Base-by-base conservation (phyloP, 2,329 filamentous ascomycete genomes). In the Fusarium pilosicola region DNA sequence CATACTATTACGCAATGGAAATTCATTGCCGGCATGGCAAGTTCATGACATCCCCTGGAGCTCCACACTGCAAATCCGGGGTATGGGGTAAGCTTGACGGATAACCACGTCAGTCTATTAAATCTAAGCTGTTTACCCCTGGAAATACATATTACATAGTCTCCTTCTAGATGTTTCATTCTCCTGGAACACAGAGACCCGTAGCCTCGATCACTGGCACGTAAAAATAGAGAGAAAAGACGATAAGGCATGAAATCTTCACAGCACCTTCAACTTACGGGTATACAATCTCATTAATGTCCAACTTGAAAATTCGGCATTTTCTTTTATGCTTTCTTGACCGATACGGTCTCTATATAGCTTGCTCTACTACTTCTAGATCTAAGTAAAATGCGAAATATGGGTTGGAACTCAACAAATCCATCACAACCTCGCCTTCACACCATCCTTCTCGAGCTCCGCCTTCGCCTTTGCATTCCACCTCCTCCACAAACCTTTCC, bases 401-500 rank as follows among this genome's bases (percentile, higher is more conserved):
- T 17, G 6, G 1, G 5, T 20, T 3, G 17, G 17, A 22, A 17
- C 26, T 22, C 45, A 26, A 20, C n/a, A 20, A 22, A 1, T 14
- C n/a, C 3, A 26, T 62, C 46, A 74, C 41, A 74, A 34, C 30
- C 51, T 49, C 5, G 72, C 54, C 39, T 54, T 52, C 0, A 34
- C 45, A 36, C 38, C 48, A 20, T 55, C 34, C 32, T 52, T 38
- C 28, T 42, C 34, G 3, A 55, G 17, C 15, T 68, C 62, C 18
- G 34, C 62, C 51, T 62, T 58, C 10, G 72, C 82, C 61, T 55
- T 62, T 2, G 68, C 71, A 46, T 90, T 91, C 28, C 85, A 77
- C 56, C 84, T 82, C 76, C 80, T 81, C 89, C 89, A 91, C 88
- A 90, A 89, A 13, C 81, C 81, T 79, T 88, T 90, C 55, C 89